These are phyloP conservation scores for Saturnispora hagleri DNA, from an alignment of 805 yeast species.

Conservation along the genomic window DNA sequence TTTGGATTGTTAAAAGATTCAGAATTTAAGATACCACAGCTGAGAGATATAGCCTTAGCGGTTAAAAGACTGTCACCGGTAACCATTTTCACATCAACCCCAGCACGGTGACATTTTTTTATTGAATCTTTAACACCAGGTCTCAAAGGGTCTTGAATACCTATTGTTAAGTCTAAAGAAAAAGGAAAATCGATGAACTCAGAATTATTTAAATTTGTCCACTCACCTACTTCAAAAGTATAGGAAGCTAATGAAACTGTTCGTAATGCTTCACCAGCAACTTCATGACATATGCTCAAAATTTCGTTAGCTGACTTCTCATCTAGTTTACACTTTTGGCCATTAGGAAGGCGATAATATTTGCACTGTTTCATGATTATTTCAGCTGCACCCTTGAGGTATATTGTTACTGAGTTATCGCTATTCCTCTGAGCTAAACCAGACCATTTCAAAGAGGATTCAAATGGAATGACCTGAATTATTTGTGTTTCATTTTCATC, in stretches of 20 bases:
- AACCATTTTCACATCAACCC: slow-evolving; percentile 94
- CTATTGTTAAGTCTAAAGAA: slow-evolving; percentile 67
- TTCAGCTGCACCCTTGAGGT: slow-evolving; percentile 93
- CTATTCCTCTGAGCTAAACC: slow-evolving; percentile 51
- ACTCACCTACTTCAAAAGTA: slow-evolving; percentile 43
- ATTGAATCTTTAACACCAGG: slow-evolving; percentile 89
- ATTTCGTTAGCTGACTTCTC: slow-evolving; percentile 9
- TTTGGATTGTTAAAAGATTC: slow-evolving; percentile 43
- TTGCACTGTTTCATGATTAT: slow-evolving; percentile 59
- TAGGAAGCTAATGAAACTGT: slow-evolving; percentile 83
- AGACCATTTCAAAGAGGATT: slow-evolving; percentile 88
- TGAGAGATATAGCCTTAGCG: slow-evolving; percentile 82
- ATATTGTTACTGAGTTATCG: slow-evolving; percentile 46
- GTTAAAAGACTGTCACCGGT: slow-evolving; percentile 94
- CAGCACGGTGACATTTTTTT: slow-evolving; percentile 75
- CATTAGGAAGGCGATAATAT: slow-evolving; percentile 9
- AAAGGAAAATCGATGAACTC: slow-evolving; percentile 22
- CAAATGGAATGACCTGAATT: slow-evolving; percentile 79
- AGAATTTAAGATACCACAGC: slow-evolving; percentile 67
- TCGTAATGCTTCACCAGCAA: slow-evolving; percentile 75
- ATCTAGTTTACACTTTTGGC: slow-evolving; percentile 1
- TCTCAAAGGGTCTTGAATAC: slow-evolving; percentile 92
- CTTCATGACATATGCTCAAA: slow-evolving; percentile 29
- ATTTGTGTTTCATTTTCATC: slow-evolving; percentile 33
- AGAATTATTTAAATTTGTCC: slow-evolving; percentile 29